Percentiles rank a stretch among this genome's conserved stretches.
phyloP scores from a whole-genome alignment of 441 rosid species.

The Populus hybrid region DNA sequence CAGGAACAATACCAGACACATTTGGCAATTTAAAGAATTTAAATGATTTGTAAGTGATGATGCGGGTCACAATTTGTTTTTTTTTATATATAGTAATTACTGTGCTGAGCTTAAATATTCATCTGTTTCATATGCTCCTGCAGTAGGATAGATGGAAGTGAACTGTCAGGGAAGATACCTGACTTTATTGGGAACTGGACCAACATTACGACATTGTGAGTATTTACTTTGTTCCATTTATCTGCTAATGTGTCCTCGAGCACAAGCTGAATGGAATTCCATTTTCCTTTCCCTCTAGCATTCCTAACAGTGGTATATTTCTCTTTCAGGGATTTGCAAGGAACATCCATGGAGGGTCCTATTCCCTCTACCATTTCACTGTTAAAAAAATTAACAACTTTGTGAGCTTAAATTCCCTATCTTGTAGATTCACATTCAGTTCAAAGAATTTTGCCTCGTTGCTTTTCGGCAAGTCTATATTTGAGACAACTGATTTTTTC shows the following conservation, averaged over 20 bases:
- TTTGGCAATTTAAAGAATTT: conserved; percentile 56
- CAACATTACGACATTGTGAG: conserved; percentile 51
- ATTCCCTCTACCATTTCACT: conserved; percentile 60
- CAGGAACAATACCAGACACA: conserved; percentile 64
- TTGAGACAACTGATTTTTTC: background rate
- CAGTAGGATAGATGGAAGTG: conserved; percentile 83
- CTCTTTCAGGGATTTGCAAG: conserved; percentile 61
- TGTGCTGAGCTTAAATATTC: background rate
- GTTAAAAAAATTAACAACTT: conserved; percentile 37
- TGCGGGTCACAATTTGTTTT: background rate
- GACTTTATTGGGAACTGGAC: conserved; percentile 85
- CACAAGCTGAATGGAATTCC: background rate
- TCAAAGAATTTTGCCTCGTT: background rate
- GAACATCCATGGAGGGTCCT: conserved; percentile 84
- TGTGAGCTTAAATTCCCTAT: conserved; percentile 43
- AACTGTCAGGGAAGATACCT: conserved; percentile 70
- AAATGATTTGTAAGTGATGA: conserved; percentile 63
- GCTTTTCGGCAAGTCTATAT: background rate
- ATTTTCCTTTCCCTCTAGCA: background rate
- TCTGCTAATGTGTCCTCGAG: background rate
- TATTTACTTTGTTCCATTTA: conserved; percentile 7
- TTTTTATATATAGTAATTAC: background rate
- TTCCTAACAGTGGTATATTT: background rate
- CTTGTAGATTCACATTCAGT: background rate
- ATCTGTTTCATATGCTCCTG: conserved; percentile 9